Conservation (phyloP, 2,329 filamentous ascomycete genomes). For the Dactylellina drechsleri region DNA sequence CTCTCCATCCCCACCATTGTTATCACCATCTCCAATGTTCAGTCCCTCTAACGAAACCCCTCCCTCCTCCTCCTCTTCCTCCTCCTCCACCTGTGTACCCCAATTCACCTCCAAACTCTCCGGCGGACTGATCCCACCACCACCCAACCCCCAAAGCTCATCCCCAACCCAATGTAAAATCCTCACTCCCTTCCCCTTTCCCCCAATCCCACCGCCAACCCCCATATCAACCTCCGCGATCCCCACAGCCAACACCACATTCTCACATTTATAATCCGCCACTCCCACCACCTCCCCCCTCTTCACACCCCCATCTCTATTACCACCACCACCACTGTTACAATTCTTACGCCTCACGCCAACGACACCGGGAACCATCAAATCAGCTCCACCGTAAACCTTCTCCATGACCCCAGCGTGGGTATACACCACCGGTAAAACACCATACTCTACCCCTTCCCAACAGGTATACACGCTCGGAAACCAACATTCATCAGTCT, state of each 20-base stretch:
- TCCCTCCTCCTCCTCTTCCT: conserved; percentile 34
- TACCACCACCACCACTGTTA: not conserved
- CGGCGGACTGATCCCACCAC: conserved; percentile 61
- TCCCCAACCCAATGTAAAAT: conserved; percentile 75
- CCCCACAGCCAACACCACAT: conserved; percentile 72
- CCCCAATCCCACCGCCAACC: conserved; percentile 66
- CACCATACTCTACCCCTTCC: conserved; percentile 67
- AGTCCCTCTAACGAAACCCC: conserved; percentile 53
- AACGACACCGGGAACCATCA: conserved; percentile 75
- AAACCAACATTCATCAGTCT: conserved; percentile 68
- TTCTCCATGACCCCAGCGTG: conserved; percentile 72
- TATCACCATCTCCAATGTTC: conserved; percentile 66
- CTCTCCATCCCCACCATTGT: conserved; percentile 56
- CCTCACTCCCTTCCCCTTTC: conserved; percentile 73
- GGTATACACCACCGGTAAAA: conserved; percentile 73
- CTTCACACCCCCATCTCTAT: conserved; percentile 66
- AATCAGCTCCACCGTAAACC: conserved; percentile 72
- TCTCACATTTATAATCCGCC: conserved; percentile 69
- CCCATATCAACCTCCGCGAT: conserved; percentile 73
- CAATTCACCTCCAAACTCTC: conserved; percentile 67
- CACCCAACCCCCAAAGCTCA: conserved; percentile 72
- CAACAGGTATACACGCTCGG: conserved; percentile 72
- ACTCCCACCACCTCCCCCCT: conserved; percentile 73
- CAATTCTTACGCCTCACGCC: conserved; percentile 63
- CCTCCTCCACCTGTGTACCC: conserved; percentile 16